Evolutionary conservation across 2,329 filamentous ascomycete species (phyloP).

Genomic region (Ascomycota sp.): DNA sequence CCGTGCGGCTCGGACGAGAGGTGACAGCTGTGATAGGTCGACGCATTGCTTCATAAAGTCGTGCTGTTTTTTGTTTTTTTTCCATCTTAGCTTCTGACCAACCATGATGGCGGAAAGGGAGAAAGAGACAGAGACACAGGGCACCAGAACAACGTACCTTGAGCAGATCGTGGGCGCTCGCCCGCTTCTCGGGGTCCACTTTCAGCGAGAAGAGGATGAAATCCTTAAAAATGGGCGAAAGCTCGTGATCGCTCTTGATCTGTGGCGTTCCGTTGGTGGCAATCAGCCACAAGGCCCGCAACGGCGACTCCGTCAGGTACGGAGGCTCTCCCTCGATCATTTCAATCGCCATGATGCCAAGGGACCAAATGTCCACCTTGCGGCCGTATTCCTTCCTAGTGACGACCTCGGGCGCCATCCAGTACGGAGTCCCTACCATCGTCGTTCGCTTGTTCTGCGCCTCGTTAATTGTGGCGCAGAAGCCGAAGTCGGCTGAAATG

Average conservation of each 20-base stretch:
- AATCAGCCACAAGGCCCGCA: constrained; percentile 84
- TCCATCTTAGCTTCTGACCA: not conserved
- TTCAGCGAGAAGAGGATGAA: constrained; percentile 85
- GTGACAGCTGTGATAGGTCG: constrained; percentile 54
- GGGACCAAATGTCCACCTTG: constrained; percentile 95
- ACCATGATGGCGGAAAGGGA: too few relatives aligned
- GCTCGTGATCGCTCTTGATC: constrained; percentile 76
- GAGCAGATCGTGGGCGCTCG: constrained; percentile 79
- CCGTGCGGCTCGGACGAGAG: constrained; percentile 66
- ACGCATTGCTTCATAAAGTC: constrained; percentile 61
- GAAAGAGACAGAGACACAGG: not conserved
- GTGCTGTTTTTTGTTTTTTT: constrained; percentile 29
- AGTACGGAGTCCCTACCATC: constrained; percentile 97
- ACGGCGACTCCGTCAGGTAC: constrained; percentile 82
- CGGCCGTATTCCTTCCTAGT: constrained; percentile 93
- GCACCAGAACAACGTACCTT: constrained; percentile 36
- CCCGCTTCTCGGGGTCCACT: constrained; percentile 91
- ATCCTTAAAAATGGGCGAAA: constrained; percentile 66
- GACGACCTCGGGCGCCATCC: constrained; percentile 98
- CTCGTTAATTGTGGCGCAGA: constrained; percentile 96
- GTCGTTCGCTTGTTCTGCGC: constrained; percentile 92
- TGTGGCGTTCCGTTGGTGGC: constrained; percentile 87
- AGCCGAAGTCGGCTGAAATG: constrained; percentile 71
- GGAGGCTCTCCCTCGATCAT: constrained; percentile 98
- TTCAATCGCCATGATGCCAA: constrained; percentile 98